A percentile compares a stretch with the other conserved stretches of the same genome.
These are phyloP conservation scores for Venturiaceae sp. DNA, from an alignment of 2,329 filamentous ascomycete genomes.

Conservation along the genomic window DNA sequence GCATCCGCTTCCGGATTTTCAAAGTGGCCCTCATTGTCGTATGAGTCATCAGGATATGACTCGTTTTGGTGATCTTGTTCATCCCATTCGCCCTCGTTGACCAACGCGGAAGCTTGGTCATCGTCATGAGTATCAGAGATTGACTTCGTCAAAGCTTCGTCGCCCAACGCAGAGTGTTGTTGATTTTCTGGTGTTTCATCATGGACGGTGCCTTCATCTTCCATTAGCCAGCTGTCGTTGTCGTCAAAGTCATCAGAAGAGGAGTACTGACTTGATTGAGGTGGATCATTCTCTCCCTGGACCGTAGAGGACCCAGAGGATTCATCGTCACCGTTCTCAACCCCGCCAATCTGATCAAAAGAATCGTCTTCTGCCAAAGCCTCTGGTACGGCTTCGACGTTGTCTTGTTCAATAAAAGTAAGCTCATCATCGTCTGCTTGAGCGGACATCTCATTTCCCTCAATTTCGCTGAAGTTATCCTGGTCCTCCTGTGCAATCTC, in stretches of 20 bases:
- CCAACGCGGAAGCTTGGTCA: background rate
- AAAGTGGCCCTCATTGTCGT: background rate
- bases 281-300: conserved; percentile 19
- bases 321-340: conserved; percentile 10
- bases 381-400: background rate
- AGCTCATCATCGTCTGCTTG: background rate
- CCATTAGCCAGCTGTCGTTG: background rate
- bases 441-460: background rate
- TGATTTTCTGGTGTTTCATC: conserved; percentile 10
- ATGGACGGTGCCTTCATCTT: conserved; percentile 7
- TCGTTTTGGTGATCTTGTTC: background rate
- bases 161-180: background rate
- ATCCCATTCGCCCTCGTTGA: background rate
- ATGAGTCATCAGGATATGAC: background rate
- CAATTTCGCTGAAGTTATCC: background rate
- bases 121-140: background rate
- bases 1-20: background rate
- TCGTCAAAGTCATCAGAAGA: conserved; percentile 8
- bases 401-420: background rate
- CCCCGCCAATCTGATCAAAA: conserved; percentile 4
- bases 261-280: conserved; percentile 9
- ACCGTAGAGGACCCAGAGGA: conserved; percentile 24
- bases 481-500: background rate
- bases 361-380: background rate
- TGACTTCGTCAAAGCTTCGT: background rate